Percentiles rank a stretch among this genome's conserved stretches.
Conservation (phyloP, 2,329 filamentous ascomycete species). For the Diplodia sapinea region DNA sequence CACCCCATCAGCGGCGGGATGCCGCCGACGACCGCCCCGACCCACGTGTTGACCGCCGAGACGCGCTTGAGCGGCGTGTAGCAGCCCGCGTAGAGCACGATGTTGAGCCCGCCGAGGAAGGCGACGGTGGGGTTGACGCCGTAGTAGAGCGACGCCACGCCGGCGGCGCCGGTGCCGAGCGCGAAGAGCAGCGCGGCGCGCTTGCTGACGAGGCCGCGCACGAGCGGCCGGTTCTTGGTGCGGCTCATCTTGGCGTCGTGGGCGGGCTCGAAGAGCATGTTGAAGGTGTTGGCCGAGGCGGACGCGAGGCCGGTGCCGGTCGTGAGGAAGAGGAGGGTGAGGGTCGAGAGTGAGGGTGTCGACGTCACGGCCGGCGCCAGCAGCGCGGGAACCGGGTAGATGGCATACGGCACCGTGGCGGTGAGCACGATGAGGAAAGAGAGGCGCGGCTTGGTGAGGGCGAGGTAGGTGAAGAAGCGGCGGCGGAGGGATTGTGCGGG, state of each 20-base stretch:
- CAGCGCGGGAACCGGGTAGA: conserved; percentile 90
- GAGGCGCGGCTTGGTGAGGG: conserved; percentile 93
- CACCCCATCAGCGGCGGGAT: conserved; percentile 98
- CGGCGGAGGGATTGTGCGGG: conserved; percentile 66
- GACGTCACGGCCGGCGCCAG: conserved; percentile 71
- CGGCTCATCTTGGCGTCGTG: conserved; percentile 92
- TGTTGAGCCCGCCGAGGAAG: conserved; percentile 82
- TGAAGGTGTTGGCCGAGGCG: conserved; percentile 91
- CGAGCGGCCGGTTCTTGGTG: conserved; percentile 89
- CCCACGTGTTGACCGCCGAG: conserved; percentile 89
- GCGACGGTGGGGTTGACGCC: conserved; percentile 95
- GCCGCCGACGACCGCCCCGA: conserved; percentile 88
- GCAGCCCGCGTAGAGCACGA: conserved; percentile 84
- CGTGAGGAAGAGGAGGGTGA: conserved; percentile 92
- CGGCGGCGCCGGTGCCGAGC: conserved; percentile 69
- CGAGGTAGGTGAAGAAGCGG: conserved; percentile 78
- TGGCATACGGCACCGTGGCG: conserved; percentile 86
- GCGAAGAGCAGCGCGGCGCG: conserved; percentile 80
- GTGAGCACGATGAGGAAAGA: conserved; percentile 90
- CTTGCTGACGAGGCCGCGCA: conserved; percentile 76
- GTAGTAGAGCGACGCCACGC: conserved; percentile 76
- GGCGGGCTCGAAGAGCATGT: conserved; percentile 93
- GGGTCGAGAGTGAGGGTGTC: conserved; percentile 80
- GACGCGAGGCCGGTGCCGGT: conserved; percentile 85
- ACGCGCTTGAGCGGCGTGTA: conserved; percentile 94